Evolutionary conservation across 1,284 basidiomycete genomes (phyloP).

Genomic region (Puccinia polysora): DNA sequence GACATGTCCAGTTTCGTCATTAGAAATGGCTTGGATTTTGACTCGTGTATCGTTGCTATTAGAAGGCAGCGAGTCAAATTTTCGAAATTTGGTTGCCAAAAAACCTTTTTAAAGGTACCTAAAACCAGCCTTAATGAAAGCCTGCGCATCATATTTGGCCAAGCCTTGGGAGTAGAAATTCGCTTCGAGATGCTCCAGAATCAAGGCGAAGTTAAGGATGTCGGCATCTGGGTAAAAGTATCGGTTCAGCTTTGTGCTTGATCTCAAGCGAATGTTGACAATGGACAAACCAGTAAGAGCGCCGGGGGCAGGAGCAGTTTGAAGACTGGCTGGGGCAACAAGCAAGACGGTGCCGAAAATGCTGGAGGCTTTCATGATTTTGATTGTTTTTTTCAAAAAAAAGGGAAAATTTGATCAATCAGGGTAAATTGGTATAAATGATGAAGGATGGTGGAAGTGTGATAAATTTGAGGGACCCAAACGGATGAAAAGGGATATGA

Average conservation of each 20-base stretch:
- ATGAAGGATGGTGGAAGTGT: not conserved
- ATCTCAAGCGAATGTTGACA: not conserved
- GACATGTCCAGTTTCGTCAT: slow-evolving; percentile 62
- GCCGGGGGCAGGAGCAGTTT: not conserved
- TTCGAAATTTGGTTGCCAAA: not conserved
- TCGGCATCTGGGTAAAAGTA: slow-evolving; percentile 48
- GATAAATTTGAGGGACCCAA: too few relatives aligned
- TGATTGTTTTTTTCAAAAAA: too few relatives aligned
- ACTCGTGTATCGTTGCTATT: slow-evolving; percentile 7
- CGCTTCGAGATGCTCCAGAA: slow-evolving; percentile 66
- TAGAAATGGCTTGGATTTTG: slow-evolving; percentile 56
- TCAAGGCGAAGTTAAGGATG: slow-evolving; percentile 63
- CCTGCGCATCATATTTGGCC: slow-evolving; percentile 51
- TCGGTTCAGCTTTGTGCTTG: not conserved
- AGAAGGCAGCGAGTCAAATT: not conserved
- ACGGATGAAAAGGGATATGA: too few relatives aligned
- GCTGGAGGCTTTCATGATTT: slow-evolving; percentile 20
- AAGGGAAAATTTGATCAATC: too few relatives aligned
- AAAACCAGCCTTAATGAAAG: slow-evolving; percentile 60
- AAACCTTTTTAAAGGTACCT: slow-evolving; percentile 35
- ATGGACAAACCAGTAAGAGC: slow-evolving; percentile 4
- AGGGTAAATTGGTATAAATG: not conserved
- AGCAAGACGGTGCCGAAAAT: slow-evolving; percentile 6
- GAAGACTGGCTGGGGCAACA: not conserved
- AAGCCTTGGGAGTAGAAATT: slow-evolving; percentile 58